phyloP scores from a whole-genome alignment of 23 red algal genomes.

The Rhodosorus marinus region DNA sequence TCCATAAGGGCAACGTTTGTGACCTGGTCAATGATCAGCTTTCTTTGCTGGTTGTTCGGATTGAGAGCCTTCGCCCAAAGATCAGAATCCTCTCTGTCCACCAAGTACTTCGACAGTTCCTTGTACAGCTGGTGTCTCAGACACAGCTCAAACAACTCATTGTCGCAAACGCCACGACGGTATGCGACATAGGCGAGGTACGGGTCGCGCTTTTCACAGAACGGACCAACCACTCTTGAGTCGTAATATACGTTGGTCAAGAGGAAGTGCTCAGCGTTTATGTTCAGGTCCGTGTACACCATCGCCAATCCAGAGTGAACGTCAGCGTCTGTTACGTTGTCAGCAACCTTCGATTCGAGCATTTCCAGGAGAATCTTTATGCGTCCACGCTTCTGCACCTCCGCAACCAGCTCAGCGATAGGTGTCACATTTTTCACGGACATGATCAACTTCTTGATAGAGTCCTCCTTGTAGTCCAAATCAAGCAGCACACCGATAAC shows the following conservation, averaged over 20 bases:
- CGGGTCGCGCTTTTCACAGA: slow-evolving; percentile 73
- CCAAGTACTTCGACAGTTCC: slow-evolving; percentile 77
- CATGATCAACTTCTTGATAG: slow-evolving; percentile 47
- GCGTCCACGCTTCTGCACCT: slow-evolving; percentile 44
- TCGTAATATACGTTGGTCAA: slow-evolving; percentile 93
- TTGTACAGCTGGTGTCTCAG: slow-evolving; percentile 63
- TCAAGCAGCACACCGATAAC: slow-evolving; percentile 88
- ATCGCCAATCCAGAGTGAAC: slow-evolving; percentile 91
- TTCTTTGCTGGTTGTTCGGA: slow-evolving; percentile 56
- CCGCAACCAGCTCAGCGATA: slow-evolving; percentile 51
- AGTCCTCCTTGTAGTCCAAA: slow-evolving; percentile 28
- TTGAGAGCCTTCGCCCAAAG: slow-evolving; percentile 69
- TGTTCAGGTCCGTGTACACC: slow-evolving; percentile 74
- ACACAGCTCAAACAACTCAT: slow-evolving; percentile 76
- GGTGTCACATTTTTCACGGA: slow-evolving; percentile 90
- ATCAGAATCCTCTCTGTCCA: slow-evolving; percentile 67
- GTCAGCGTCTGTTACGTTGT: slow-evolving; percentile 52
- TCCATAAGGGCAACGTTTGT: slow-evolving; percentile 62
- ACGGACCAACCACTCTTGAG: slow-evolving; percentile 56
- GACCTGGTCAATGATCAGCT: slow-evolving; percentile 64
- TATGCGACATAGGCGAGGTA: slow-evolving; percentile 79
- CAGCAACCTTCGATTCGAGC: slow-evolving; percentile 69
- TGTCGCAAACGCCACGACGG: slow-evolving; percentile 74
- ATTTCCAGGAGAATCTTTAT: slow-evolving; percentile 53
- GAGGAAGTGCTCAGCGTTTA: slow-evolving; percentile 95